Conservation (phyloP, 441 rosid genomes). For the Gossypium trilobum region DNA sequence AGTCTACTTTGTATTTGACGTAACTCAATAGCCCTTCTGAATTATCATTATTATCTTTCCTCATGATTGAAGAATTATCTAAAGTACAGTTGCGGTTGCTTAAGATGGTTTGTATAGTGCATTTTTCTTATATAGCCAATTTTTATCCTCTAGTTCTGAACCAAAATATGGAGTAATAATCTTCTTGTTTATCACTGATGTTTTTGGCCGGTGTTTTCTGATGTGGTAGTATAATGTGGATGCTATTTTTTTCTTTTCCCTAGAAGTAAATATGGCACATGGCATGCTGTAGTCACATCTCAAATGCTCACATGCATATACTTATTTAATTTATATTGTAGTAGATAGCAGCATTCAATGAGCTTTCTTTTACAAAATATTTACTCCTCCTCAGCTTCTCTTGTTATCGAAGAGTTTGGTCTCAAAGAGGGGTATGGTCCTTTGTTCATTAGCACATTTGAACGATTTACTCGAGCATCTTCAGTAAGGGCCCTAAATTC, state of each 20-base stretch:
- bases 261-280: background rate
- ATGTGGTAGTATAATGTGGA: background rate
- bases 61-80: constrained; percentile 3
- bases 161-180: background rate
- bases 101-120: background rate
- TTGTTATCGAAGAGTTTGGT: constrained; percentile 88
- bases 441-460: constrained; percentile 69
- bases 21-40: background rate
- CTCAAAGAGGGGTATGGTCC: constrained; percentile 73
- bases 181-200: constrained; percentile 1
- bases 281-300: background rate
- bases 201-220: background rate
- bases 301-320: background rate
- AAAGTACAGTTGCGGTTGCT: background rate
- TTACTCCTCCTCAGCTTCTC: constrained; percentile 50
- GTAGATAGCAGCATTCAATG: background rate
- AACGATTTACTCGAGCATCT: constrained; percentile 74
- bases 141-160: background rate
- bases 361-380: constrained; percentile 2
- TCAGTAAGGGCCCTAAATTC: constrained; percentile 81
- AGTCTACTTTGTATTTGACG: background rate
- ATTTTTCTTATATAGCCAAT: background rate
- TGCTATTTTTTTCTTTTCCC: constrained; percentile 1
- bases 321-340: background rate
- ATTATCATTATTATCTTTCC: background rate